Percentiles rank a stretch among this genome's conserved stretches.
Evolutionary conservation across 1,139 yeast genomes (phyloP).

Genomic region (Yamadazyma triangularis): DNA sequence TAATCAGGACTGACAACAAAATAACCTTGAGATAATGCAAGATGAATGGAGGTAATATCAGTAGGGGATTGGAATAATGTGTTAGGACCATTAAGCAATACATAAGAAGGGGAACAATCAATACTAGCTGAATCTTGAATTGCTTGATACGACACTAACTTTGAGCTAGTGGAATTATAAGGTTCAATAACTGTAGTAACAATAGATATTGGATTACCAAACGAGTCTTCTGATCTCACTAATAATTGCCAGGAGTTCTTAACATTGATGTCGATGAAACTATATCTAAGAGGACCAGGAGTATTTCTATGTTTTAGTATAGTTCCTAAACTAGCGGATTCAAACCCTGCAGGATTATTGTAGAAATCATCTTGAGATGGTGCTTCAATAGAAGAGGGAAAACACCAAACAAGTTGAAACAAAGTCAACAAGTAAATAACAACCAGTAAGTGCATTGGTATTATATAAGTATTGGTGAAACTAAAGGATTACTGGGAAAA

Average conservation of each 20-base stretch:
- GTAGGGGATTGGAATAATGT: constrained; percentile 15
- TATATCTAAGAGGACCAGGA: constrained; percentile 15
- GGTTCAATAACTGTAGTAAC: constrained; percentile 32
- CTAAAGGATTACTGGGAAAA: too few relatives aligned
- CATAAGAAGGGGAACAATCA: constrained; percentile 31
- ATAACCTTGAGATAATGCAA: constrained; percentile 23
- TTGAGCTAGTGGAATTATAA: constrained; percentile 21
- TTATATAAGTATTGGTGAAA: too few relatives aligned
- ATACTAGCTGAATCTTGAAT: constrained; percentile 27
- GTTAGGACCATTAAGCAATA: constrained; percentile 18
- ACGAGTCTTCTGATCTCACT: constrained; percentile 27
- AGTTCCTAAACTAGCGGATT: constrained; percentile 15
- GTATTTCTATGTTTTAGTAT: constrained; percentile 19
- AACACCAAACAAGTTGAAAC: background rate
- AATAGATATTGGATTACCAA: constrained; percentile 26
- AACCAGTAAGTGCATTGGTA: background rate
- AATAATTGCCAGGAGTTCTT: constrained; percentile 27
- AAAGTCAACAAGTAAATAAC: background rate
- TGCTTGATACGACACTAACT: constrained; percentile 26
- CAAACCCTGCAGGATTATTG: constrained; percentile 17
- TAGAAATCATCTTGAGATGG: constrained; percentile 21
- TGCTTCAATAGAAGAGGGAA: background rate
- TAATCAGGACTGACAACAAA: constrained; percentile 33
- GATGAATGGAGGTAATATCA: constrained; percentile 24
- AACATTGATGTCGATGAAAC: constrained; percentile 16